A percentile compares a stretch with the other conserved stretches of the same genome.
These are phyloP conservation scores for Rhodosporidiobolus sp. DNA, from an alignment of 768 basidiomycete species.

Conservation along the genomic window DNA sequence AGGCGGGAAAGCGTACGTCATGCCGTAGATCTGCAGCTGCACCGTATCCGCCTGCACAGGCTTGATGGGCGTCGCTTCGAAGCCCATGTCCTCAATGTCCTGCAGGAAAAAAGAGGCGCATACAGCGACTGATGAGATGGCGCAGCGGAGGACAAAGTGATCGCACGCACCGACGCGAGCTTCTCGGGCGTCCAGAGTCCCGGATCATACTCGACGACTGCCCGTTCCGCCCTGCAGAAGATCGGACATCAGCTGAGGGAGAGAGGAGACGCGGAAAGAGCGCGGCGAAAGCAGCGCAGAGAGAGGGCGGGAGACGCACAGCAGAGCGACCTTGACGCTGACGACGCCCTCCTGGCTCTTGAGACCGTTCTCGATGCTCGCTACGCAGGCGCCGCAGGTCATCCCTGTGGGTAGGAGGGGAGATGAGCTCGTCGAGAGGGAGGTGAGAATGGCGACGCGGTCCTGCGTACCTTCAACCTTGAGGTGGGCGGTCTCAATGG, in stretches of 20 bases:
- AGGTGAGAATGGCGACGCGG: too few relatives aligned
- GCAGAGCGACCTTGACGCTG: conserved; percentile 88
- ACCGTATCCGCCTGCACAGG: conserved; percentile 62
- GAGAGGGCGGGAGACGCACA: conserved; percentile 47
- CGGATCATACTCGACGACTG: conserved; percentile 83
- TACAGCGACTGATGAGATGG: conserved; percentile 5
- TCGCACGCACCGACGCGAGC: conserved; percentile 64
- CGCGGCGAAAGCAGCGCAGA: background rate
- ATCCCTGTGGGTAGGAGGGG: conserved; percentile 30
- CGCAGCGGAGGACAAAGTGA: conserved; percentile 7
- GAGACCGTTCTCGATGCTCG: conserved; percentile 83
- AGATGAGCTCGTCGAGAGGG: background rate
- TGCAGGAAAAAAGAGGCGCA: conserved; percentile 46
- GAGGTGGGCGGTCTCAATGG: conserved; percentile 1
- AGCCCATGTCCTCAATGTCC: conserved; percentile 92
- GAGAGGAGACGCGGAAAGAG: background rate
- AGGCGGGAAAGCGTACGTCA: conserved; percentile 57
- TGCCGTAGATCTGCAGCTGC: conserved; percentile 78
- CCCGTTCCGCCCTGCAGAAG: conserved; percentile 67
- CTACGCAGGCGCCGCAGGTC: conserved; percentile 74
- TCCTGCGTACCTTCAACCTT: conserved; percentile 32
- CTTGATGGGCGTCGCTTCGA: conserved; percentile 77
- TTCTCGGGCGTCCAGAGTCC: conserved; percentile 73
- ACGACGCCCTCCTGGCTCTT: conserved; percentile 80
- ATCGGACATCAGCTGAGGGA: background rate